These are phyloP conservation scores for Plasmopara viticola DNA, from an alignment of 352 stramenopile species.

Conservation along the genomic window DNA sequence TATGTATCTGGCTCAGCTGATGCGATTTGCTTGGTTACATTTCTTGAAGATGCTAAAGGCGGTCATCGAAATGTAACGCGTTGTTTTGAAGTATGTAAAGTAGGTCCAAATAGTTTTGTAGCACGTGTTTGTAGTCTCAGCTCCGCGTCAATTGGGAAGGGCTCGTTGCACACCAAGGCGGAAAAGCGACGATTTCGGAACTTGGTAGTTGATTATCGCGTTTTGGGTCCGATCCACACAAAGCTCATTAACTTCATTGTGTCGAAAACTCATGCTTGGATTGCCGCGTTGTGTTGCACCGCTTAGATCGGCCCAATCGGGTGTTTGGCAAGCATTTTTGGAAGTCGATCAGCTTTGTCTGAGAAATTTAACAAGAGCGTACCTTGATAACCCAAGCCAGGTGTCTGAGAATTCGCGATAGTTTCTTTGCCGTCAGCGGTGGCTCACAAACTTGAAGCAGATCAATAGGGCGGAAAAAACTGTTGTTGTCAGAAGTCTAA, in stretches of 20 bases:
- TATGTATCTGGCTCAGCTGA: too few relatives aligned
- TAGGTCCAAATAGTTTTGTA: neutral
- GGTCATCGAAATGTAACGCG: neutral
- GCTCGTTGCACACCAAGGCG: neutral
- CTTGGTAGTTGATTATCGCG: neutral
- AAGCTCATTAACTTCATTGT: neutral
- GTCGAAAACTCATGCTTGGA: neutral
- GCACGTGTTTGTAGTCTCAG: neutral
- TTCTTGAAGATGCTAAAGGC: neutral
- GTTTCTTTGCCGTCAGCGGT: neutral
- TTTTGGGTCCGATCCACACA: neutral
- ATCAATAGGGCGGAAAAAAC: neutral
- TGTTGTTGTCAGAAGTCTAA: neutral
- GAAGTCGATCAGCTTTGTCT: conserved; percentile 9
- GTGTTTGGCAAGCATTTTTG: conserved; percentile 3
- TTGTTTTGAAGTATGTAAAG: too few relatives aligned
- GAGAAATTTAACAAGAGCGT: conserved; percentile 17
- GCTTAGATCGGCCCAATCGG: neutral
- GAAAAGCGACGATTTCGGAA: neutral
- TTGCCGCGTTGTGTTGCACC: neutral
- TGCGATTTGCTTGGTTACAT: too few relatives aligned
- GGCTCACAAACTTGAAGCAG: neutral
- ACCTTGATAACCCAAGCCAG: neutral
- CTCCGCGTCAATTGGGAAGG: neutral
- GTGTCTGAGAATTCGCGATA: neutral